Base-by-base conservation (phyloP, 305 asterid species). In the Solanum aculeatissimum region DNA sequence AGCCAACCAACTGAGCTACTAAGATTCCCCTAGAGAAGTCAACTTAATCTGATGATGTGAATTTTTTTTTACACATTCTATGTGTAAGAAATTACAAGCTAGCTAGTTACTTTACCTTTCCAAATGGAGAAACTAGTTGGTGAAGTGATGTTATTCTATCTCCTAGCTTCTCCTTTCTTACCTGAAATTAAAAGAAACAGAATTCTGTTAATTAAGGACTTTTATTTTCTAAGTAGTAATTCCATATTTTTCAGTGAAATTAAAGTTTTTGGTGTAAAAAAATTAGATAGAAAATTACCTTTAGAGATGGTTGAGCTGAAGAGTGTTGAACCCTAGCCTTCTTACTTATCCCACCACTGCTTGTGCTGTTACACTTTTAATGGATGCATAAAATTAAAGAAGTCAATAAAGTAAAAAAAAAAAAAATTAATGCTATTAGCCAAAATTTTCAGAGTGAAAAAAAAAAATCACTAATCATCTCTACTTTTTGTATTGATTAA, bases 121-220 rank as follows among this genome's bases (percentile, higher is more conserved):
- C 92, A 62, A 91, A 91, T 72, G 93, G 93, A 79, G 93, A 91
- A 89, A 91, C 93, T 47, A 91, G 88, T 81, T 89, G 93, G 84
- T 91, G 93, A 43, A 91, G 93, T 58, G 92, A 86, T 85, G 92
- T 88, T 82, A 91, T 89, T 88, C 91, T 86, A 83, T 88, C 93
- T 45, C 93, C 90, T 53, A 91, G 90, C 88, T 91, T 91, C 89
- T 91, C 93, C 88, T 91, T 91, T 29, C 93, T 88, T 40, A 89
- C 92, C 93, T 90, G 91, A 2, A 43, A 58, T 69, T 9, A 80
- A 4, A 10, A 81, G 15, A 25, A 29, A 42, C 40, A 80, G 6
- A 38, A 81, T 12, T 16, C 21, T 23, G 51, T 57, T 25, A 42
- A 40, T 14, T 23, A 60, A 23, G 6, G 12, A 81, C 7, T 25